Percentiles rank a stretch among this genome's conserved stretches.
Evolutionary conservation across 1,284 basidiomycete genomes (phyloP).

Genomic region (Neonothopanus nambi): DNA sequence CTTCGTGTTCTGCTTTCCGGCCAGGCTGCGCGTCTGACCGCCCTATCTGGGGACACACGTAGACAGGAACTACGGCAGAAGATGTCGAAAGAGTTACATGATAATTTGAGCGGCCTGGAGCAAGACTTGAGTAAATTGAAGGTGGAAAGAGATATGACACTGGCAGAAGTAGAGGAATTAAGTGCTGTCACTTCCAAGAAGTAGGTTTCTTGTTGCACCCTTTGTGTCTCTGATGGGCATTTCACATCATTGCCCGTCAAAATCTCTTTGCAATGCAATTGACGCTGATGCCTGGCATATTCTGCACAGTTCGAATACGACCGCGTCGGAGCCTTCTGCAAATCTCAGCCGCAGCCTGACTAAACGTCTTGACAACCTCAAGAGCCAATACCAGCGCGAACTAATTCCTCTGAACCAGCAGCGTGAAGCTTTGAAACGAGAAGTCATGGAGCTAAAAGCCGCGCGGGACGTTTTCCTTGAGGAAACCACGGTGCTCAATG

Average conservation of each 20-base stretch:
- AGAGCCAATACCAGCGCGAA: slow-evolving; percentile 85
- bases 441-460: slow-evolving; percentile 86
- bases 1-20: slow-evolving; percentile 85
- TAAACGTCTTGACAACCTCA: slow-evolving; percentile 87
- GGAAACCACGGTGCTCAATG: slow-evolving; percentile 88
- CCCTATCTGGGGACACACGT: slow-evolving; percentile 77
- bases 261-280: not conserved
- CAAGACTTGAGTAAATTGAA: slow-evolving; percentile 85
- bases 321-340: slow-evolving; percentile 41
- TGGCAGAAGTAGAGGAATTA: slow-evolving; percentile 94
- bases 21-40: slow-evolving; percentile 84
- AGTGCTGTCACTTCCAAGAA: slow-evolving; percentile 8
- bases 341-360: slow-evolving; percentile 77
- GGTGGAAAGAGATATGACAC: slow-evolving; percentile 86
- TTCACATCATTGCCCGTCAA: not conserved
- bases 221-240: not conserved
- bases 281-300: slow-evolving; percentile 14
- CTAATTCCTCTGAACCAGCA: slow-evolving; percentile 83
- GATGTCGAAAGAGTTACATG: slow-evolving; percentile 76
- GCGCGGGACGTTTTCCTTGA: slow-evolving; percentile 87
- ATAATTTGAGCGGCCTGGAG: slow-evolving; percentile 79
- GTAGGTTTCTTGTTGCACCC: slow-evolving; percentile 8
- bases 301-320: slow-evolving; percentile 18
- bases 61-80: slow-evolving; percentile 80
- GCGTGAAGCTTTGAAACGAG: slow-evolving; percentile 77